Conservation (phyloP, 345 rosid species). For the Noccaea caerulescens region DNA sequence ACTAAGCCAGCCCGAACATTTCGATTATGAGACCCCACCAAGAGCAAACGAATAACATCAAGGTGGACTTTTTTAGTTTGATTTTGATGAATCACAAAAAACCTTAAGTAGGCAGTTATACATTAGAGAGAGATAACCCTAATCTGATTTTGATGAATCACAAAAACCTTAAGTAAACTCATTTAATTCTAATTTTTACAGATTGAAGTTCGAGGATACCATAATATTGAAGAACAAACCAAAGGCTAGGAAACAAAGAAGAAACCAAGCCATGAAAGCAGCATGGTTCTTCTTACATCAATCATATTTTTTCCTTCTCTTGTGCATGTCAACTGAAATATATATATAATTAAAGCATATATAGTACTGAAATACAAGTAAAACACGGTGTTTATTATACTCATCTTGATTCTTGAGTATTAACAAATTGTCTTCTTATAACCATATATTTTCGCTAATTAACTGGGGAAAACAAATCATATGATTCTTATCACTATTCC, state of each 20-base stretch:
- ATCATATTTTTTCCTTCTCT: slow-evolving; percentile 19
- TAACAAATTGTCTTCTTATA: background rate
- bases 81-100: slow-evolving; percentile 2
- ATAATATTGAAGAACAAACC: slow-evolving; percentile 32
- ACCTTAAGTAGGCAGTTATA: background rate
- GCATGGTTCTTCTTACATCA: slow-evolving; percentile 29
- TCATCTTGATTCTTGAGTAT: slow-evolving; percentile 10
- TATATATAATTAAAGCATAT: slow-evolving; percentile 30
- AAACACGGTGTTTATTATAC: slow-evolving; percentile 13
- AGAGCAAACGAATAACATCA: slow-evolving; percentile 39
- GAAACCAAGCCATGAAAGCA: slow-evolving; percentile 31
- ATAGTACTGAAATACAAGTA: slow-evolving; percentile 21
- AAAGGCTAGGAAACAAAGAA: slow-evolving; percentile 31
- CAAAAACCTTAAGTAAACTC: background rate
- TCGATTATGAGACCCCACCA: slow-evolving; percentile 43
- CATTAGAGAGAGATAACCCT: background rate
- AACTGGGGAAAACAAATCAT: background rate
- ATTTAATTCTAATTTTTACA: background rate
- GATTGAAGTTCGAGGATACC: slow-evolving; percentile 31
- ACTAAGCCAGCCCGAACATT: slow-evolving; percentile 57
- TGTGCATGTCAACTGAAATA: slow-evolving; percentile 22
- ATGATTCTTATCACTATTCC: no score
- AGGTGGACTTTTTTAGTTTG: background rate
- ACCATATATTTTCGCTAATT: background rate
- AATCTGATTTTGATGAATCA: slow-evolving; percentile 1